Conservation (phyloP, 768 basidiomycete genomes). For the Leucocoprinus birnbaumii region DNA sequence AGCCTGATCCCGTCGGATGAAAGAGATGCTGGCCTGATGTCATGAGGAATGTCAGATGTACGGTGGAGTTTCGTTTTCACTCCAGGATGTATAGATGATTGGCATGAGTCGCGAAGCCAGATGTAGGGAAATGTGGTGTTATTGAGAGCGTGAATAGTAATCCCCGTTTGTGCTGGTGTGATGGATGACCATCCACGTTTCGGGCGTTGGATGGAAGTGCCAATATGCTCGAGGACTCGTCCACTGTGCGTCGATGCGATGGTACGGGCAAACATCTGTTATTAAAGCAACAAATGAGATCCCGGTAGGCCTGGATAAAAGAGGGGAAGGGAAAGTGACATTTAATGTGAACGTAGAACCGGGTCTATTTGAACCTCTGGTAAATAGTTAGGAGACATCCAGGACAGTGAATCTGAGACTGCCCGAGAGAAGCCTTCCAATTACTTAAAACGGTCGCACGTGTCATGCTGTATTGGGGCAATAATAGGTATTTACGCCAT, state of each 20-base stretch:
- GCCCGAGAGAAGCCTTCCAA: too few species aligned
- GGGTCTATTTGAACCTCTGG: too few species aligned
- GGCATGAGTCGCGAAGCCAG: constrained; percentile 87
- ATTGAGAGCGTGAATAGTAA: constrained; percentile 38
- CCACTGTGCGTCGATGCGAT: too few species aligned
- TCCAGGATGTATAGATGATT: constrained; percentile 62
- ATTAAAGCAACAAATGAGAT: background rate
- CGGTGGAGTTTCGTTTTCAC: constrained; percentile 76
- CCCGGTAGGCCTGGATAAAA: too few species aligned
- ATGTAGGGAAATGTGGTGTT: constrained; percentile 54
- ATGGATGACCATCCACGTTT: constrained; percentile 27
- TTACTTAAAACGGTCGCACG: too few species aligned
- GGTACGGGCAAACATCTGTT: background rate
- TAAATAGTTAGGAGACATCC: too few species aligned
- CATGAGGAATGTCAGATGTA: constrained; percentile 59
- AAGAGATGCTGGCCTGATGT: constrained; percentile 40
- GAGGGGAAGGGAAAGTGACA: too few species aligned
- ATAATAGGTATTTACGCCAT: too few species aligned
- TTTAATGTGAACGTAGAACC: too few species aligned
- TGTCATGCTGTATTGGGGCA: too few species aligned
- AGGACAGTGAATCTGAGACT: too few species aligned
- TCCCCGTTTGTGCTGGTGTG: constrained; percentile 20
- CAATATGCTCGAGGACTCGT: background rate
- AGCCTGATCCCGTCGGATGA: constrained; percentile 34
- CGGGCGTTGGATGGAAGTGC: background rate